phyloP scores from a whole-genome alignment of 2,329 filamentous ascomycete species.

The Xylariomycetidae sp. region DNA sequence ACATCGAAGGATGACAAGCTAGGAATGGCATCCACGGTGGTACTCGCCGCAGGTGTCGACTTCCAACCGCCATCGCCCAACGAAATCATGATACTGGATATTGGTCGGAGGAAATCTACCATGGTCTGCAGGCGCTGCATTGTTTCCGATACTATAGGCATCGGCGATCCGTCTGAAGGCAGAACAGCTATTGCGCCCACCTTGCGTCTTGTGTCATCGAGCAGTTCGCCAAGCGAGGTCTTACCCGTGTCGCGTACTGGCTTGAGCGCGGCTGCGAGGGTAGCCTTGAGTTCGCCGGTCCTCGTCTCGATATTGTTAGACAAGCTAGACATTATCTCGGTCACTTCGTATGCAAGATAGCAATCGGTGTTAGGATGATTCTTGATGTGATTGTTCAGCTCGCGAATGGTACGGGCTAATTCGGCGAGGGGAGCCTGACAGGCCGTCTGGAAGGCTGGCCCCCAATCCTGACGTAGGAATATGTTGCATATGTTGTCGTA shows the following conservation, averaged over 20 bases:
- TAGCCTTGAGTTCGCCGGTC: slow-evolving; percentile 79
- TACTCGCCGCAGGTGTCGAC: slow-evolving; percentile 42
- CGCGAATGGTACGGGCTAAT: slow-evolving; percentile 78
- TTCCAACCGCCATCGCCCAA: slow-evolving; percentile 92
- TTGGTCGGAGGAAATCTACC: slow-evolving; percentile 77
- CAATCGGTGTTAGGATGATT: slow-evolving; percentile 84
- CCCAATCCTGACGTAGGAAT: slow-evolving; percentile 83
- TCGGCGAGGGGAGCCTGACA: slow-evolving; percentile 75
- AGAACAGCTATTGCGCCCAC: slow-evolving; percentile 62
- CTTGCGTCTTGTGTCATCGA: slow-evolving; percentile 76
- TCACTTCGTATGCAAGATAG: slow-evolving; percentile 91
- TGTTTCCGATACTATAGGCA: slow-evolving; percentile 75
- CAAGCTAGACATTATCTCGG: slow-evolving; percentile 79
- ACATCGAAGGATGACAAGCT: slow-evolving; percentile 80
- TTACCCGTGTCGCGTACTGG: slow-evolving; percentile 92
- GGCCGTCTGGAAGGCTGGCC: slow-evolving; percentile 70
- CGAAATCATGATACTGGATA: slow-evolving; percentile 87
- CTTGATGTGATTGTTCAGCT: slow-evolving; percentile 87
- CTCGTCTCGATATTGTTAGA: slow-evolving; percentile 75
- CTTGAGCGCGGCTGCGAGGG: slow-evolving; percentile 79
- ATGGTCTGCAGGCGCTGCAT: slow-evolving; percentile 84
- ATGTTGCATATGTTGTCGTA: slow-evolving; percentile 87
- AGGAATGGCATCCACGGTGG: slow-evolving; percentile 60
- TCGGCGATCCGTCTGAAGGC: slow-evolving; percentile 71
- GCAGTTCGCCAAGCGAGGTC: slow-evolving; percentile 71